Evolutionary conservation across 116 monocot species (phyloP).

Genomic region (Zostera marina): DNA sequence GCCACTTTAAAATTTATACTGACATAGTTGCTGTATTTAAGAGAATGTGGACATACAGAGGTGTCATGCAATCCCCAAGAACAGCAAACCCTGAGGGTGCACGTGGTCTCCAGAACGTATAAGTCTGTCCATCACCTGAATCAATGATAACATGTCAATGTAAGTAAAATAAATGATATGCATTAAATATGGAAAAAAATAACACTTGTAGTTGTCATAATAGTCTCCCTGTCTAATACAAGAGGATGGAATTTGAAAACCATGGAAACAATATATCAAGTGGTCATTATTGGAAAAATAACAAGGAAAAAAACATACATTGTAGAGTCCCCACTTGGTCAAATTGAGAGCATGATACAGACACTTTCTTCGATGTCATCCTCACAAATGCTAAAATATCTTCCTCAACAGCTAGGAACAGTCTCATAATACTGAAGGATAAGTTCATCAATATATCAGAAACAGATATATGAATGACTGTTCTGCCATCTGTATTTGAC

Average conservation of each 20-base stretch:
- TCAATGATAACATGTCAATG: conserved; percentile 7
- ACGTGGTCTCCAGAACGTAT: conserved; percentile 89
- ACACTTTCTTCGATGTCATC: conserved; percentile 75
- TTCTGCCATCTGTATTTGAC: conserved; percentile 62
- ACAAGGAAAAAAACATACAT: conserved; percentile 23
- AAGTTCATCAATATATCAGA: conserved; percentile 95
- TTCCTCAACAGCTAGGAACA: conserved; percentile 85
- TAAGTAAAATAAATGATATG: conserved; percentile 5
- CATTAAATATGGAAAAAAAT: background rate
- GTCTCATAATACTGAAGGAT: conserved; percentile 66
- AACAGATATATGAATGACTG: conserved; percentile 45
- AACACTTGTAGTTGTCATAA: background rate
- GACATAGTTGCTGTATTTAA: background rate
- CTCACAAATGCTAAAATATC: conserved; percentile 92
- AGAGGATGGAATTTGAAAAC: too few relatives aligned
- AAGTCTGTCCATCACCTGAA: conserved; percentile 49
- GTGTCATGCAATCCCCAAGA: conserved; percentile 92
- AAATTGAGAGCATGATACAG: conserved; percentile 78
- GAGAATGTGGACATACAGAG: conserved; percentile 33
- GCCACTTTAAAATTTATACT: conserved; percentile 4
- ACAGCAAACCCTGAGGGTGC: conserved; percentile 96
- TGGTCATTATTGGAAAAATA: background rate
- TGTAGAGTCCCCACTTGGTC: conserved; percentile 73
- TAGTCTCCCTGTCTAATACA: too few relatives aligned
- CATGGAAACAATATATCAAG: too few relatives aligned